Evolutionary conservation across 208 protist species (phyloP).

Genomic region (Trypanosoma melophagium): DNA sequence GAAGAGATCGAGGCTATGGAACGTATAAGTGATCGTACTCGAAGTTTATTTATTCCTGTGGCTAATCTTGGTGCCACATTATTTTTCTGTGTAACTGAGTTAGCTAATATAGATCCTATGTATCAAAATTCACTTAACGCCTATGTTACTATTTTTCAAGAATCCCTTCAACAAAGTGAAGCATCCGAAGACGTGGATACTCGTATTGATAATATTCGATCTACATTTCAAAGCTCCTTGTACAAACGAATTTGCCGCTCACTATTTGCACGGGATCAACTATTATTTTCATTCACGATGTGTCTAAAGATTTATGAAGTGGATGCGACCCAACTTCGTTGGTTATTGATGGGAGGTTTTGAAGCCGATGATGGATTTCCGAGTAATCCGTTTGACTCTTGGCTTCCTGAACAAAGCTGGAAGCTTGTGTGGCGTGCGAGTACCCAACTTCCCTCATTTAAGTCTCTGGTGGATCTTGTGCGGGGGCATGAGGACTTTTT

Average conservation of each 20-base stretch:
- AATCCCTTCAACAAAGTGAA: conserved; percentile 82
- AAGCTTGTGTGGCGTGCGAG: conserved; percentile 69
- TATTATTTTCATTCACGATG: conserved; percentile 95
- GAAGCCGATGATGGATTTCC: conserved; percentile 43
- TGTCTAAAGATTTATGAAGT: conserved; percentile 91
- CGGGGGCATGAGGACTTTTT: conserved; percentile 64
- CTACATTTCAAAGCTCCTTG: conserved; percentile 83
- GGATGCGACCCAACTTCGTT: conserved; percentile 84
- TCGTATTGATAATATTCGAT: conserved; percentile 81
- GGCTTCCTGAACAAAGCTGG: conserved; percentile 92
- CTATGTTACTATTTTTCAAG: conserved; percentile 96
- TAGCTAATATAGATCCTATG: conserved; percentile 96
- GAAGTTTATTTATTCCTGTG: conserved; percentile 93
- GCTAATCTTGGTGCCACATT: conserved; percentile 94
- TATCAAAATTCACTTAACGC: conserved; percentile 97
- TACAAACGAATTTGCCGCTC: conserved; percentile 90
- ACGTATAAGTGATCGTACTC: conserved; percentile 95
- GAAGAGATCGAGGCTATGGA: conserved; percentile 96
- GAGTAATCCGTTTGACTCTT: conserved; percentile 63
- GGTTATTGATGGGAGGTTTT: conserved; percentile 91
- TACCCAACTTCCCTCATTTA: conserved; percentile 52
- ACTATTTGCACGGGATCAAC: conserved; percentile 93
- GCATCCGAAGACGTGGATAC: conserved; percentile 73
- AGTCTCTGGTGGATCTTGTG: conserved; percentile 31
- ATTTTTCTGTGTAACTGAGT: conserved; percentile 98